Evolutionary conservation across 2,329 filamentous ascomycete species (phyloP), one percentile per base, ranked within the genome.

Genomic region (Chaetomium sp.): DNA sequence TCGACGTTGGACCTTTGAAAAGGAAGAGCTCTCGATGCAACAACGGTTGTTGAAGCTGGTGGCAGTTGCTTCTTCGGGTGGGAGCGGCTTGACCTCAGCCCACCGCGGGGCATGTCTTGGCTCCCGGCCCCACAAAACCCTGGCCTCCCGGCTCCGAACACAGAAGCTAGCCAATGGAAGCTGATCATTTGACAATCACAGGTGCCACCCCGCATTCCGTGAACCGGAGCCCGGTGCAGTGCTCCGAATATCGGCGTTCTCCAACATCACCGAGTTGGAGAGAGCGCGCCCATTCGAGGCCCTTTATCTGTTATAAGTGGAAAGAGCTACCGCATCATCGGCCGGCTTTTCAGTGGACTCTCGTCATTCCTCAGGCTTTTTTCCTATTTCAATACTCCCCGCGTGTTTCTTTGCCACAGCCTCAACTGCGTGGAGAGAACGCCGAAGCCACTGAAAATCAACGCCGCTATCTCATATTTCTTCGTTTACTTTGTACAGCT

Each of bases 171-270:
- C 69, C 67, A 71, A 71, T 71, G 60, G 57, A 35, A 41, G 46
- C 42, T 41, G 40, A 37, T 38, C 32, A 59, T 66, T 70, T 70
- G 59, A 63, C 66, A 71, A 70, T 70, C 55, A 60, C 48, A 59
- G 59, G 60, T 60, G 61, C 63, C 64, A 64, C 69, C 68, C 69
- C 69, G 68, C 68, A 69, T 70, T 70, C 69, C 68, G 67, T 57
- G 60, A 61, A 68, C 67, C 66, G 69, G 68, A 69, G 63, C 58
- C 54, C 42, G 49, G 43, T 54, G 56, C 49, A 36, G 40, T 37
- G 37, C 65, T 70, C 68, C 69, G 68, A 70, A 63, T 27, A 68
- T 70, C 69, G 69, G 68, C 64, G 49, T 14, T 32, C 49, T 53
- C 53, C 51, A 48, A 53, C 49, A 50, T 55, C 51, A 27, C 54